phyloP scores from a whole-genome alignment of 352 stramenopile species.

The Halophytophthora batemanensis region DNA sequence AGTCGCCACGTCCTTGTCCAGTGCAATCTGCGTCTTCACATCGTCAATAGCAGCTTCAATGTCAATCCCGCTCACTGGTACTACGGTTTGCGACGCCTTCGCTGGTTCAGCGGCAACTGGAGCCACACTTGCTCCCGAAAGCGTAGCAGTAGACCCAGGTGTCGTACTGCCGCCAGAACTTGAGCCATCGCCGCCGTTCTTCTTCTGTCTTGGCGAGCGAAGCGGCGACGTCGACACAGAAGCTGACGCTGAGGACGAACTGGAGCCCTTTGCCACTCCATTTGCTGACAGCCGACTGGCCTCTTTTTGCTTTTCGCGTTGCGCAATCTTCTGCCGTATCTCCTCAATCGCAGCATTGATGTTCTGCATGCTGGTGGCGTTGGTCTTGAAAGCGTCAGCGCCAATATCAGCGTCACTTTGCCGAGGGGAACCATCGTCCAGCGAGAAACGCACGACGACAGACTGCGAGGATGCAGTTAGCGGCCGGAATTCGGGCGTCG shows the following conservation, averaged over 20 bases:
- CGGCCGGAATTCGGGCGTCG: slow-evolving; percentile 39
- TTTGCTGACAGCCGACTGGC: slow-evolving; percentile 21
- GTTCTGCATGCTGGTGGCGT: slow-evolving; percentile 8
- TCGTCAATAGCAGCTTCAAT: neutral
- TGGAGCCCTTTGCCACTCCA: slow-evolving; percentile 11
- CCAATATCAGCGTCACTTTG: slow-evolving; percentile 14
- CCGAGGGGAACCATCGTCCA: slow-evolving; percentile 44
- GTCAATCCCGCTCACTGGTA: neutral
- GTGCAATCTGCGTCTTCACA: slow-evolving; percentile 3
- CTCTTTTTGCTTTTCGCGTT: slow-evolving; percentile 36
- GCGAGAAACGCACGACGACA: slow-evolving; percentile 58
- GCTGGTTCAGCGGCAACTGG: slow-evolving; percentile 1
- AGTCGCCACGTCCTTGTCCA: neutral
- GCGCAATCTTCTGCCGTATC: slow-evolving; percentile 55
- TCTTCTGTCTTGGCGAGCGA: slow-evolving; percentile 9
- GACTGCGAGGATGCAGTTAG: slow-evolving; percentile 68
- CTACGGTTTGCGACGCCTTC: neutral
- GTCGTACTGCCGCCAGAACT: neutral
- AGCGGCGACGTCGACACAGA: slow-evolving; percentile 15
- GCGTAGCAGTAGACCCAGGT: no score
- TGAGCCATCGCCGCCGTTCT: slow-evolving; percentile 3
- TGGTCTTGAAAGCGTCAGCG: neutral
- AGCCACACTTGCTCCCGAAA: slow-evolving; percentile 4
- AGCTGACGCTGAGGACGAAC: slow-evolving; percentile 11
- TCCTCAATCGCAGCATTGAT: slow-evolving; percentile 39